phyloP scores from a whole-genome alignment of 345 rosid species.

The Salix viminalis region DNA sequence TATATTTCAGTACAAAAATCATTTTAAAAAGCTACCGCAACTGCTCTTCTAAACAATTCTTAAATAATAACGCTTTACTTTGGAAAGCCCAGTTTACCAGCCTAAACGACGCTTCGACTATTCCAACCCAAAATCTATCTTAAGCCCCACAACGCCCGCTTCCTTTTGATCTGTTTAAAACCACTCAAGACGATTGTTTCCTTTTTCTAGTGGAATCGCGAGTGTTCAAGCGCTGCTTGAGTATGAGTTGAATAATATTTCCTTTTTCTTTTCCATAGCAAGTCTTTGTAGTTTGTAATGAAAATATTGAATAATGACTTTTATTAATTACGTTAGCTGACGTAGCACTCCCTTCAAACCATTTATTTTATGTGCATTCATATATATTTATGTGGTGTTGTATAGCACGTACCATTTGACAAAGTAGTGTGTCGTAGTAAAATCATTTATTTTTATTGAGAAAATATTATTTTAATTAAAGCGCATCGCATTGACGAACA shows the following conservation, averaged over 20 bases:
- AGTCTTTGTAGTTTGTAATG: background rate
- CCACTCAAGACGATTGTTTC: slow-evolving; percentile 1
- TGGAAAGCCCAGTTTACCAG: slow-evolving; percentile 26
- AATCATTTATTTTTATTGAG: too few species aligned
- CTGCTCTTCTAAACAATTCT: too few species aligned
- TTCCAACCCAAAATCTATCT: background rate
- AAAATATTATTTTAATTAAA: too few species aligned
- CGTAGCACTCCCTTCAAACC: background rate
- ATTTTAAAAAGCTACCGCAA: too few species aligned
- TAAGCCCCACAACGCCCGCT: background rate
- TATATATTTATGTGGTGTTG: too few species aligned
- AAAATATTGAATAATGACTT: background rate
- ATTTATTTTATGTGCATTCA: background rate
- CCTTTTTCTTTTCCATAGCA: background rate
- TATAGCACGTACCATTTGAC: too few species aligned
- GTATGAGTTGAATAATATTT: background rate
- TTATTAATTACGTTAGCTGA: background rate
- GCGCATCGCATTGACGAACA: too few species aligned
- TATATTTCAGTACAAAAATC: too few species aligned
- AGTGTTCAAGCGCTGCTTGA: background rate
- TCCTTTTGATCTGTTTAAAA: background rate
- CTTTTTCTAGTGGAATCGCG: background rate
- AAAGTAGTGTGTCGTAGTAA: too few species aligned
- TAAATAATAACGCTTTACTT: slow-evolving; percentile 26
- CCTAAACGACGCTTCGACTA: slow-evolving; percentile 20